These are phyloP conservation scores for Vigna angularis DNA, from an alignment of 306 rosid species.

Conservation along the genomic window DNA sequence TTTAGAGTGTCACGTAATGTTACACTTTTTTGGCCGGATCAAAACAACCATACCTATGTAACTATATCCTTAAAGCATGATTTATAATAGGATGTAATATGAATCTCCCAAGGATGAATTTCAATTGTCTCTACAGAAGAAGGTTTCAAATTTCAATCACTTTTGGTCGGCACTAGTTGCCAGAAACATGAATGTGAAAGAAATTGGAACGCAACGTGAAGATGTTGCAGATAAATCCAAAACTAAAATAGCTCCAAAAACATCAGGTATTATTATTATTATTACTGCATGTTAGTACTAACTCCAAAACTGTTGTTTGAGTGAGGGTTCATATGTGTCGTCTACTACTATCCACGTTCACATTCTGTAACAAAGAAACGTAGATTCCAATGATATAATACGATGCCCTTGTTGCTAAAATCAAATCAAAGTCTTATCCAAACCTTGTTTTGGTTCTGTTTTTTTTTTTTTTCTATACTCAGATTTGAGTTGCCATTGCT, in stretches of 20 bases:
- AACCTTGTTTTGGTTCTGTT: conserved; percentile 13
- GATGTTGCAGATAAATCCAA: conserved; percentile 22
- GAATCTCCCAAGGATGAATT: neutral
- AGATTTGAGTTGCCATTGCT: conserved; percentile 23
- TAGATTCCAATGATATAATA: conserved; percentile 13
- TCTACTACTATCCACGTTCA: conserved; percentile 21
- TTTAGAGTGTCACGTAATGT: neutral
- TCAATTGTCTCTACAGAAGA: neutral
- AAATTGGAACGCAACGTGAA: conserved; percentile 28
- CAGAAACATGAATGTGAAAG: conserved; percentile 5
- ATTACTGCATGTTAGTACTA: conserved; percentile 23
- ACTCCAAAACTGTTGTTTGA: conserved; percentile 32
- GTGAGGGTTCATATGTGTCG: neutral
- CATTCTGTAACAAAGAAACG: conserved; percentile 21
- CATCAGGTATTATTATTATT: neutral
- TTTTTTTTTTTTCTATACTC: neutral
- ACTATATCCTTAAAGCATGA: neutral
- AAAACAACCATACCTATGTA: neutral
- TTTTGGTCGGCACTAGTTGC: conserved; percentile 7
- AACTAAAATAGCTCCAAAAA: conserved; percentile 11
- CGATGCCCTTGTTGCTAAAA: conserved; percentile 17
- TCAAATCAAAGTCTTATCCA: conserved; percentile 43
- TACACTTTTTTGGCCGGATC: neutral
- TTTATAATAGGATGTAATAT: neutral
- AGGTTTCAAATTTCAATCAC: neutral